These are phyloP conservation scores for Epichloe sibirici DNA, from an alignment of 2,329 filamentous ascomycete genomes.

Conservation along the genomic window DNA sequence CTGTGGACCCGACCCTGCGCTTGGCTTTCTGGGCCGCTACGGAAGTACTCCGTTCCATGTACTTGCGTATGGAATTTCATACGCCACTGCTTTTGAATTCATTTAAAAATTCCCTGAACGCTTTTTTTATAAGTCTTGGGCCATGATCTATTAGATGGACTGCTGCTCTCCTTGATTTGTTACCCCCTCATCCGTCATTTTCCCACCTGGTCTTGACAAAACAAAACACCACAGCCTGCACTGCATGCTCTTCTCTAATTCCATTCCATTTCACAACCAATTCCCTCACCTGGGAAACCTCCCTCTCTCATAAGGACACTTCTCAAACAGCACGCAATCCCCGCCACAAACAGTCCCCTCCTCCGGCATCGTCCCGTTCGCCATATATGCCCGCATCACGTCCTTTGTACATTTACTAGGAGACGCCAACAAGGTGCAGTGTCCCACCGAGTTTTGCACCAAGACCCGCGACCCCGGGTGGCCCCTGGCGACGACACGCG, in stretches of 20 bases:
- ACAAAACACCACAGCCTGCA: neutral
- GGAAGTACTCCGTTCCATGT: too few relatives aligned
- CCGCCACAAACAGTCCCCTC: constrained; percentile 9
- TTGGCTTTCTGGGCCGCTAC: too few relatives aligned
- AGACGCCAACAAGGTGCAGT: constrained; percentile 8
- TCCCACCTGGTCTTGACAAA: too few relatives aligned
- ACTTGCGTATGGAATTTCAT: too few relatives aligned
- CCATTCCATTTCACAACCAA: too few relatives aligned
- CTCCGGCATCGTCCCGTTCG: constrained; percentile 10
- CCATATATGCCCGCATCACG: constrained; percentile 10
- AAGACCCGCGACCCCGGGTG: constrained; percentile 12
- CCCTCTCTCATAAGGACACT: neutral
- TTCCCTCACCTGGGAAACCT: neutral
- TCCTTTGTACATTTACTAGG: constrained; percentile 7
- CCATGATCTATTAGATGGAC: too few relatives aligned
- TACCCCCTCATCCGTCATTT: too few relatives aligned
- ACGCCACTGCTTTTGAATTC: too few relatives aligned
- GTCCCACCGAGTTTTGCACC: constrained; percentile 11
- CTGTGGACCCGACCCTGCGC: too few relatives aligned
- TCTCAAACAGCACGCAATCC: constrained; percentile 7
- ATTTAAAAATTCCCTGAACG: too few relatives aligned
- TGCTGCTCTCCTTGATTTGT: too few relatives aligned
- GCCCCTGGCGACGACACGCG: constrained; percentile 9
- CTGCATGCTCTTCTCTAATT: neutral
- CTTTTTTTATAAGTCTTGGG: too few relatives aligned